Evolutionary conservation across 139 green algal genomes (phyloP).

Genomic region (Chlorella ohadii): DNA sequence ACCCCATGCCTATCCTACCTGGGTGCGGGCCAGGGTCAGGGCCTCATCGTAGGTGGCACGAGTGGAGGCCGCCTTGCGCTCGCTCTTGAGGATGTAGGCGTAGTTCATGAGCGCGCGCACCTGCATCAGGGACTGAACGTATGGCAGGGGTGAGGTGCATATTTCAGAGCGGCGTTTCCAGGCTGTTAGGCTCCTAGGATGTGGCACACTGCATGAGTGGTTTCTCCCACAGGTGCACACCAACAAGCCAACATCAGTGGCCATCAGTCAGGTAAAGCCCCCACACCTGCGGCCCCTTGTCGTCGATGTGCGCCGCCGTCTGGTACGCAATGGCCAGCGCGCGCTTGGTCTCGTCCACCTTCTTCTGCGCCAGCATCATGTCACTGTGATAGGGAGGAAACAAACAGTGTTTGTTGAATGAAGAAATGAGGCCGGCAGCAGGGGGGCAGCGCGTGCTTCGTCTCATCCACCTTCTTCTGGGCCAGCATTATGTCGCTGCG

Average conservation of each 20-base stretch:
- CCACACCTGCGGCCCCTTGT: slow-evolving; percentile 21
- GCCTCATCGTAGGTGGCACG: slow-evolving; percentile 29
- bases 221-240: no score
- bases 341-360: slow-evolving; percentile 39
- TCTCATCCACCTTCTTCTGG: slow-evolving; percentile 37
- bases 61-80: slow-evolving; percentile 16
- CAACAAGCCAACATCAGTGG: no score
- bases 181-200: no score
- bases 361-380: slow-evolving; percentile 43
- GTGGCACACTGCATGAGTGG: no score
- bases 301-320: slow-evolving; percentile 22
- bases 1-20: no score
- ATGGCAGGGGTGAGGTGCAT: no score
- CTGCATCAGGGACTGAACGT: neutral
- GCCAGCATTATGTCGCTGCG: slow-evolving; percentile 48
- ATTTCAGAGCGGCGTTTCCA: no score
- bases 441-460: slow-evolving; percentile 41
- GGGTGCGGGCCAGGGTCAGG: slow-evolving; percentile 24
- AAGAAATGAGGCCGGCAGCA: no score
- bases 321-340: slow-evolving; percentile 43
- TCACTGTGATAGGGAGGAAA: slow-evolving; percentile 20
- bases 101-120: slow-evolving; percentile 38
- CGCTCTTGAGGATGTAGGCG: slow-evolving; percentile 40
- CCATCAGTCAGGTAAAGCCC: no score
- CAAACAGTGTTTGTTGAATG: no score